phyloP scores from a whole-genome alignment of 2,329 filamentous ascomycete genomes.

The Esteya vermicola region DNA sequence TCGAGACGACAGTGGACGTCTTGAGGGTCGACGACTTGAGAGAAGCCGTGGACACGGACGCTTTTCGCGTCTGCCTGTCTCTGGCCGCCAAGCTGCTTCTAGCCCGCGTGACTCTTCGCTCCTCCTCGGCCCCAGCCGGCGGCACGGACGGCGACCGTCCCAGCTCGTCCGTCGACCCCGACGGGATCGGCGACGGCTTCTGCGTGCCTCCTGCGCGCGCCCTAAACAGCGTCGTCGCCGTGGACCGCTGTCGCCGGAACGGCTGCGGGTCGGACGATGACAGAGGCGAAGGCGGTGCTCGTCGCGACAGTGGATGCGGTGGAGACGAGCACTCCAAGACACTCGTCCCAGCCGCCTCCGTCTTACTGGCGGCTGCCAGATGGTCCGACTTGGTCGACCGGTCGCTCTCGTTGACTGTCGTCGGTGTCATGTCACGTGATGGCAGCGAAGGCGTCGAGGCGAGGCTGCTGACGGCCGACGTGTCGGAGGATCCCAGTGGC shows the following conservation, averaged over 20 bases:
- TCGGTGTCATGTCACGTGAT: constrained; percentile 6
- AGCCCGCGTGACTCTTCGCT: too few relatives aligned
- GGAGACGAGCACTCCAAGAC: not conserved
- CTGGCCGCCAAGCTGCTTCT: too few relatives aligned
- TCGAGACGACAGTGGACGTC: too few relatives aligned
- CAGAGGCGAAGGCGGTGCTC: too few relatives aligned
- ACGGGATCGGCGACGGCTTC: constrained; percentile 11
- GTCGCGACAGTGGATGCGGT: not conserved
- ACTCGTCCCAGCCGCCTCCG: not conserved
- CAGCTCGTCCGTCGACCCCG: constrained; percentile 32
- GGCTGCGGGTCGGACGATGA: not conserved
- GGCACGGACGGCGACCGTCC: constrained; percentile 20
- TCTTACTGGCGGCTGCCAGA: not conserved
- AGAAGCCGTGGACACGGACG: too few relatives aligned
- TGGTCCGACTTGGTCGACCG: not conserved
- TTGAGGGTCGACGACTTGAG: too few relatives aligned
- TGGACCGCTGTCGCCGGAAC: not conserved
- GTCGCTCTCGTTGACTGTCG: constrained; percentile 8
- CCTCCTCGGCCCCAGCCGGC: not conserved
- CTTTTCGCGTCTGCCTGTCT: too few relatives aligned
- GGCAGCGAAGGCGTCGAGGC: constrained; percentile 21
- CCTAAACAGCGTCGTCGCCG: too few relatives aligned
- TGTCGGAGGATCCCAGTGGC: not conserved
- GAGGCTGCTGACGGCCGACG: constrained; percentile 25
- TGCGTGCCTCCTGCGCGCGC: too few relatives aligned